Conservation (phyloP, 768 basidiomycete species). For the Clavulina sp. region DNA sequence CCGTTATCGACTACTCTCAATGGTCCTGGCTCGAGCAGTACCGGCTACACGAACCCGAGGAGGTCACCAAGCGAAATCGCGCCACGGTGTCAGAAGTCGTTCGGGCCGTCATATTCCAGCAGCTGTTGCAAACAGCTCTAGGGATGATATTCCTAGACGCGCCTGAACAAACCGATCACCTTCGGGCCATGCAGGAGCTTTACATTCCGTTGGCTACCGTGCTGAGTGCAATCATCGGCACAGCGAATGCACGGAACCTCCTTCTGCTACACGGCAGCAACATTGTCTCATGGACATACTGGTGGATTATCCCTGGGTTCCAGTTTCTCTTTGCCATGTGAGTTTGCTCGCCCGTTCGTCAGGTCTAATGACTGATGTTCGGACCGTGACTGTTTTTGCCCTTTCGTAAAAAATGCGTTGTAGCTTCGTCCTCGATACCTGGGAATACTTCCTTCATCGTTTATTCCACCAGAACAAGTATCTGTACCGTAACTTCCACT, state of each 20-base stretch:
- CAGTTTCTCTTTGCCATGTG: slow-evolving; percentile 74
- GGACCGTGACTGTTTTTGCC: background rate
- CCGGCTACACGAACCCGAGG: slow-evolving; percentile 74
- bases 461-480: slow-evolving; percentile 79
- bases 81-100: slow-evolving; percentile 58
- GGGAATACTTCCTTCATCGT: slow-evolving; percentile 96
- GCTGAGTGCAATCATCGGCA: slow-evolving; percentile 24
- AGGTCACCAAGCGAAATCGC: slow-evolving; percentile 57
- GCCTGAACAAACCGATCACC: slow-evolving; percentile 20
- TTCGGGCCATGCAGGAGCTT: slow-evolving; percentile 24
- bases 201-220: slow-evolving; percentile 22
- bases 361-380: background rate
- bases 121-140: slow-evolving; percentile 61
- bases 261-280: slow-evolving; percentile 22
- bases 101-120: slow-evolving; percentile 70
- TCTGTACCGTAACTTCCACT: slow-evolving; percentile 82
- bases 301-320: slow-evolving; percentile 72
- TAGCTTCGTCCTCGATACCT: slow-evolving; percentile 90
- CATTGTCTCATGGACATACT: slow-evolving; percentile 56
- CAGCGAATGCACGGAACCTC: slow-evolving; percentile 22
- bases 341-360: slow-evolving; percentile 21
- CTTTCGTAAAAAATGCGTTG: background rate
- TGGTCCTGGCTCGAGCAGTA: slow-evolving; percentile 68
- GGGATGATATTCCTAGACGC: slow-evolving; percentile 43
- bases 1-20: slow-evolving; percentile 56